phyloP scores from a whole-genome alignment of 163 green algal species.

The Scenedesmus sp. region DNA sequence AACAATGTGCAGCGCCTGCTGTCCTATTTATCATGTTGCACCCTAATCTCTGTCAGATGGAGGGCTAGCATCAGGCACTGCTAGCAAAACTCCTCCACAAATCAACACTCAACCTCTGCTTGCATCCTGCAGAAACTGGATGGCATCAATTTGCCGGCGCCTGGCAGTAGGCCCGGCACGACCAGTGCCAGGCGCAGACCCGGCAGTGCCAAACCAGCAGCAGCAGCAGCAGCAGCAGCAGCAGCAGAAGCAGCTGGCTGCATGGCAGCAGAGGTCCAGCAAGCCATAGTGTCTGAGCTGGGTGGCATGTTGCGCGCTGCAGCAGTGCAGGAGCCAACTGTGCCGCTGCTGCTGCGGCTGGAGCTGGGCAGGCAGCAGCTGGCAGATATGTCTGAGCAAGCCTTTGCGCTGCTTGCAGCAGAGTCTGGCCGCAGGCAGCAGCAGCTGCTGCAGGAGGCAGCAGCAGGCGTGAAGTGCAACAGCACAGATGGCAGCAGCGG shows the following conservation, averaged over 20 bases:
- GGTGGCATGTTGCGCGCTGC: not conserved
- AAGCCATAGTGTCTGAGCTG: not conserved
- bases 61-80: not conserved
- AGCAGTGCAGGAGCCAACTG: not conserved
- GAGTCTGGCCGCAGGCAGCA: not conserved
- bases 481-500: not conserved
- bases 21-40: too few species aligned
- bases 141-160: not conserved
- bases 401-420: not conserved
- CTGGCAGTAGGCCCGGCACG: not conserved
- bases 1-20: not conserved
- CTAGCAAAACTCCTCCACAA: not conserved
- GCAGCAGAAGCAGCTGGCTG: too few species aligned
- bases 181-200: not conserved
- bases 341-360: conserved; percentile 1
- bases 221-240: not conserved
- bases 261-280: not conserved
- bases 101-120: not conserved
- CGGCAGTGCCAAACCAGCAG: not conserved
- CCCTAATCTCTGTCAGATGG: not conserved
- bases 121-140: conserved; percentile 17
- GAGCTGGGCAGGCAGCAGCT: conserved; percentile 24
- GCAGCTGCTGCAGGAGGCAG: conserved; percentile 19
- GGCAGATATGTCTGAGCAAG: not conserved
- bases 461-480: not conserved